These are phyloP conservation scores for Carallia brachiata DNA, from an alignment of 345 rosid species.

Conservation along the genomic window DNA sequence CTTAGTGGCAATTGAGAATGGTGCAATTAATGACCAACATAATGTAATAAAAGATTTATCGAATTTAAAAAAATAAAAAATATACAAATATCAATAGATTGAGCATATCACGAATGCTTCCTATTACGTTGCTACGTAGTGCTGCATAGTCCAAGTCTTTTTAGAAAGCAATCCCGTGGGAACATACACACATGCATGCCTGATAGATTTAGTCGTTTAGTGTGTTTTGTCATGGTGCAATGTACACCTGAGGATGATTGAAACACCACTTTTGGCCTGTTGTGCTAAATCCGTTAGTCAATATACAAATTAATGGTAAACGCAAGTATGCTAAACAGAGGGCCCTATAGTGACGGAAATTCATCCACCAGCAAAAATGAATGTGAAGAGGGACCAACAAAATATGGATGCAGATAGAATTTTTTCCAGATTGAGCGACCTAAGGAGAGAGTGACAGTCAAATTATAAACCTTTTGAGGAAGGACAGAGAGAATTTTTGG, in stretches of 20 bases:
- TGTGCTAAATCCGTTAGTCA: conserved; percentile 11
- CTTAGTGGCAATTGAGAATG: no score
- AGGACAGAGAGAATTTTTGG: no score
- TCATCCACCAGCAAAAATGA: conserved; percentile 5
- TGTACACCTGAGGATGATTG: conserved; percentile 14
- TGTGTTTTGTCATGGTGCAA: not conserved
- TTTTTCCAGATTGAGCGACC: no score
- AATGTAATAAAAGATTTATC: no score
- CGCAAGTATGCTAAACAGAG: not conserved
- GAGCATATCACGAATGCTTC: no score
- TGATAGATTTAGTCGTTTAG: not conserved
- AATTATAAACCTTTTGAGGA: no score
- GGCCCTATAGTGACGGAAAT: not conserved
- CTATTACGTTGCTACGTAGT: no score
- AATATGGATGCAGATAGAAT: not conserved
- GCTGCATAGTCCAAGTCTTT: no score
- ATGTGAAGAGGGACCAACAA: not conserved
- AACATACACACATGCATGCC: not conserved
- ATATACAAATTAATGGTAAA: not conserved
- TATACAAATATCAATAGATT: no score
- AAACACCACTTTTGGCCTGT: conserved; percentile 8
- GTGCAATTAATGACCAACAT: no score
- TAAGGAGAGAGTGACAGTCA: no score
- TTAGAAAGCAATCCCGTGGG: not conserved
- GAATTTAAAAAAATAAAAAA: no score